Conservation (phyloP, 306 rosid species). For the Gillenia trifoliata region DNA sequence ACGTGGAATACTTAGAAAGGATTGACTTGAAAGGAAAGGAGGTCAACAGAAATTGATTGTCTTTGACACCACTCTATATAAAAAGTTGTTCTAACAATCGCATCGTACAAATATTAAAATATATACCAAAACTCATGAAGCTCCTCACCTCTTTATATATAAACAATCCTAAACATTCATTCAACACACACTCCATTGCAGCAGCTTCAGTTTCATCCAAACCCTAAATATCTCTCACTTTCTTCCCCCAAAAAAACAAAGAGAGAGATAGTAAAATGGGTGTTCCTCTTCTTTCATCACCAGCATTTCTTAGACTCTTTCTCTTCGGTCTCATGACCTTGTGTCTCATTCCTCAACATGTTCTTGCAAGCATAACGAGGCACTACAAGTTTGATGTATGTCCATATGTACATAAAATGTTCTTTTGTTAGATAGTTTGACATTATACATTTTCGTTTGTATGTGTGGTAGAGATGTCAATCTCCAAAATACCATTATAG, state of each 20-base stretch:
- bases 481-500: too few relatives aligned
- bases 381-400: conserved; percentile 61
- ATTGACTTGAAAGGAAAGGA: conserved; percentile 50
- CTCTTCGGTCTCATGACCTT: conserved; percentile 21
- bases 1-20: conserved; percentile 9
- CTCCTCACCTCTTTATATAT: conserved; percentile 17
- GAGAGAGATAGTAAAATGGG: conserved; percentile 29
- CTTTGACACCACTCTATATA: conserved; percentile 56
- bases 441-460: neutral
- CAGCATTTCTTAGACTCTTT: conserved; percentile 17
- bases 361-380: conserved; percentile 45
- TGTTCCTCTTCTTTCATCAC: conserved; percentile 2
- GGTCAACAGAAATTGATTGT: conserved; percentile 38
- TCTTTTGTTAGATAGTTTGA: neutral
- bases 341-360: conserved; percentile 26
- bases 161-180: neutral
- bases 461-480: too few relatives aligned
- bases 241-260: neutral
- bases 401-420: neutral
- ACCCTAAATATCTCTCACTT: neutral
- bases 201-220: neutral
- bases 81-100: conserved; percentile 49
- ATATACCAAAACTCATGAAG: neutral
- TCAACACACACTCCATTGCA: neutral
- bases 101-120: conserved; percentile 3